Percentiles rank a stretch among this genome's conserved stretches.
These are phyloP conservation scores for Geosmithia putterillii DNA, from an alignment of 2,329 filamentous ascomycete species.

Conservation along the genomic window DNA sequence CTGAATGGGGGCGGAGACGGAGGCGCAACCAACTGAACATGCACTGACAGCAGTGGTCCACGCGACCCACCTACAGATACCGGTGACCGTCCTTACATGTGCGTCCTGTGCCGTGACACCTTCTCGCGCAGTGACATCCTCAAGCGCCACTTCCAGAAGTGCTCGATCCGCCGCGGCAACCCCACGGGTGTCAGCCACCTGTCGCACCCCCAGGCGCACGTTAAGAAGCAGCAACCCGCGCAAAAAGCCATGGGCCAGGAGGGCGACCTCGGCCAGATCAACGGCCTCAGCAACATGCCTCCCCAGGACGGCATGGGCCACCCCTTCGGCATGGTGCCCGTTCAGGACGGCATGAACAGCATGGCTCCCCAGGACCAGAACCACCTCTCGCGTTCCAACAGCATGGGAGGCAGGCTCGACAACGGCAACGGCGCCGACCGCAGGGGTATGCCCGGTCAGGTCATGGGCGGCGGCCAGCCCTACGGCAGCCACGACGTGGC, in stretches of 20 bases:
- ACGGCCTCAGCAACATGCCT: constrained; percentile 45
- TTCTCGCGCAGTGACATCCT: constrained; percentile 97
- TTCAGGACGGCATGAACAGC: constrained; percentile 46
- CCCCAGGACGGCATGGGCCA: constrained; percentile 43
- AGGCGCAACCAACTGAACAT: no score
- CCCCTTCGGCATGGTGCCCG: constrained; percentile 43
- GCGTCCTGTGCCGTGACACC: constrained; percentile 92
- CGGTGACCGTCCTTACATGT: constrained; percentile 96
- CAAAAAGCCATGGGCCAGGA: constrained; percentile 44
- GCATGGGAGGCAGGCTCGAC: constrained; percentile 46
- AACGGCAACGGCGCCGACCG: constrained; percentile 44
- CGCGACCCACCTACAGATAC: no score
- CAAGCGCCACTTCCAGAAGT: constrained; percentile 99
- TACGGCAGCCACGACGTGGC: constrained; percentile 43
- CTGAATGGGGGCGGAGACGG: no score
- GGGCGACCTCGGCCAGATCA: constrained; percentile 46
- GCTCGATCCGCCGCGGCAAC: constrained; percentile 90
- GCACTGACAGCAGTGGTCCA: no score
- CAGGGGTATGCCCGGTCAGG: constrained; percentile 38
- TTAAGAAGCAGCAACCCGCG: constrained; percentile 57
- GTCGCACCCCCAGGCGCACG: constrained; percentile 80
- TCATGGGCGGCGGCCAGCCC: constrained; percentile 37
- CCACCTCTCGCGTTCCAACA: constrained; percentile 44
- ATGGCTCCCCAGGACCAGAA: constrained; percentile 46
- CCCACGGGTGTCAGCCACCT: constrained; percentile 90